Base-by-base conservation (phyloP, 2,329 filamentous ascomycete species). In the Colletotrichum spinosum region DNA sequence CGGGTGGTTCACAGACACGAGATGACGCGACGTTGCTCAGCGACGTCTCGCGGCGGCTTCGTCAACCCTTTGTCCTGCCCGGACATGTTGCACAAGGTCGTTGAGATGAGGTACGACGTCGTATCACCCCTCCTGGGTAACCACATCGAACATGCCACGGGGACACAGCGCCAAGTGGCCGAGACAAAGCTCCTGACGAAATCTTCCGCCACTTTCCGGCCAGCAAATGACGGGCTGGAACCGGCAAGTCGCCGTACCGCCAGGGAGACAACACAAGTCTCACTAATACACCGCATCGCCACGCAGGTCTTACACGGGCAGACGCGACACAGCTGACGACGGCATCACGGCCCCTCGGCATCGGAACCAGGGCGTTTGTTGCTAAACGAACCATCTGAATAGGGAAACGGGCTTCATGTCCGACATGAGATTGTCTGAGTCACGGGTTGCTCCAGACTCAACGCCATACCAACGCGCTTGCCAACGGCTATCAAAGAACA, bases 261-360 rank as follows among this genome's bases (percentile, higher is more conserved):
- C 13, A 8, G 15, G n/a, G 39, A 50, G 41, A 51, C 37, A 10
- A 48, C 57, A 62, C 57, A 62, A 25, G 62, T 62, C 51, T 65
- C 58, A 46, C 39, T 12, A 34, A 17, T 45, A 50, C n/a, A 15
- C 51, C 34, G 41, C 13, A 35, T 46, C 15, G 54, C 37, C 15
- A 49, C 49, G 33, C 41, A 63, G 41, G 51, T 65, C 56, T 51
- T 33, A 55, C 56, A 51, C 45, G 38, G 25, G 45, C 11, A 37
- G 44, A 25, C 8, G 35, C 60, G 25, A 37, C 25, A 12, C 8
- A 60, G 42, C 49, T 49, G 55, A 44, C 55, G 45, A 57, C 45
- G 25, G 33, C 3, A 25, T 25, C 25, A 5, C 25, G 25, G 25
- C 25, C 4, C 25, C 25, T 25, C 25, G 25, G 5, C 25, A 5